Conservation (phyloP, 768 basidiomycete genomes). For the button mushroom (Agaricus bisporus) region DNA sequence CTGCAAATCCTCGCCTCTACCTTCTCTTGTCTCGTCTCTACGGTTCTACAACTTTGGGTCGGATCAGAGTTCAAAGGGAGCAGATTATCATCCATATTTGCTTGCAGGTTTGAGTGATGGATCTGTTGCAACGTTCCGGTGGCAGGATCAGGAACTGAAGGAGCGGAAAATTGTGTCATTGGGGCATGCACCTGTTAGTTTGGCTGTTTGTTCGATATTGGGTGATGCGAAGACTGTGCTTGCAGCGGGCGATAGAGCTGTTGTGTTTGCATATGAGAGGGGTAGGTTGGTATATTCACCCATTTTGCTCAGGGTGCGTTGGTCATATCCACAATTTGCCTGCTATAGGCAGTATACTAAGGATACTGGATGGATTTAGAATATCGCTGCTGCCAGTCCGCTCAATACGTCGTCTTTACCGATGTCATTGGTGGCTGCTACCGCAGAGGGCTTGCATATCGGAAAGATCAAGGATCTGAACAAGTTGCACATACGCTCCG, state of each 20-base stretch:
- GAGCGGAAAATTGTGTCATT: constrained; percentile 58
- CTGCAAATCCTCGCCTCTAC: constrained; percentile 30
- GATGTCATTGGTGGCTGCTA: constrained; percentile 54
- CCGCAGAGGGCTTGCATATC: constrained; percentile 48
- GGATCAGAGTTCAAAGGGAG: constrained; percentile 25
- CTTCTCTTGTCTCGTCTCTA: constrained; percentile 40
- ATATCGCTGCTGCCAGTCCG: constrained; percentile 45
- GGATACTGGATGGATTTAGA: constrained; percentile 21
- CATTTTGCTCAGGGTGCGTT: constrained; percentile 57
- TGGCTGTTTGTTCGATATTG: constrained; percentile 51
- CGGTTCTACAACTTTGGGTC: constrained; percentile 55
- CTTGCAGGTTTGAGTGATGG: constrained; percentile 77
- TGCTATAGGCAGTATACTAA: not conserved
- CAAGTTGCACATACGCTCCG: constrained; percentile 78
- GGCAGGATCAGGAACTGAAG: constrained; percentile 34
- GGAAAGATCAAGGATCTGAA: constrained; percentile 64
- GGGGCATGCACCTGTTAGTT: constrained; percentile 59
- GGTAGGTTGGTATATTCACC: constrained; percentile 62
- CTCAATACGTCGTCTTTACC: constrained; percentile 44
- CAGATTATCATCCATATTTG: constrained; percentile 44
- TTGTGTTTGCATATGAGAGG: constrained; percentile 63
- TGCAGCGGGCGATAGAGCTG: constrained; percentile 65
- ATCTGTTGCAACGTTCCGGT: constrained; percentile 50
- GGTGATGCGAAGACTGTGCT: constrained; percentile 49
- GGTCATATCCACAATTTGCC: not conserved